Percentiles rank a stretch among this genome's conserved stretches.
These are phyloP conservation scores for Tolypocladium tundrense DNA, from an alignment of 2,329 filamentous ascomycete genomes.

Conservation along the genomic window DNA sequence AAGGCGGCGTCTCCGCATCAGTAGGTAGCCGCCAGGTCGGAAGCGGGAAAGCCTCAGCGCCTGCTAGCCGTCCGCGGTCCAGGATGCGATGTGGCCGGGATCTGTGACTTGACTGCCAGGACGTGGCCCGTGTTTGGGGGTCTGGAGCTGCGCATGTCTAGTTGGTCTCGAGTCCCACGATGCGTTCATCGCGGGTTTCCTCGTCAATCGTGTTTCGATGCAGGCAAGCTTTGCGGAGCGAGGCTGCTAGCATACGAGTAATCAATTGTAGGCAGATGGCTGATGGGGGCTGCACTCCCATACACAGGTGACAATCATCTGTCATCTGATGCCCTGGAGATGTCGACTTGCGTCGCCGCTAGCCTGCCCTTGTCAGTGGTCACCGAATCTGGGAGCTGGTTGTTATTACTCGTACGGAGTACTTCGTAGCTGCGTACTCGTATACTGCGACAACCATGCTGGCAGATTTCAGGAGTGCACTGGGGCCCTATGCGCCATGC, in stretches of 20 bases:
- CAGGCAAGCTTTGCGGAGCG: background rate
- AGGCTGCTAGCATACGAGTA: background rate
- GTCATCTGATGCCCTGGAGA: background rate
- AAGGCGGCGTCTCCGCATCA: background rate
- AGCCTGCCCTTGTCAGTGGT: background rate
- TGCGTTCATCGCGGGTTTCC: background rate
- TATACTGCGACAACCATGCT: background rate
- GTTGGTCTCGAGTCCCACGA: background rate
- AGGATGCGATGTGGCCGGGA: background rate
- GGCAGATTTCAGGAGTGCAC: background rate
- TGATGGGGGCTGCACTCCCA: background rate
- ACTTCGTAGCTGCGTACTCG: too few species aligned
- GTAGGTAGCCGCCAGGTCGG: background rate
- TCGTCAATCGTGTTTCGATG: background rate
- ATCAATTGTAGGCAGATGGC: background rate
- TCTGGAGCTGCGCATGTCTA: background rate
- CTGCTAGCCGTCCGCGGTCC: background rate
- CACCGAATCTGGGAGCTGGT: background rate
- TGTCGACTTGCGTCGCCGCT: background rate
- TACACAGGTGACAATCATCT: background rate
- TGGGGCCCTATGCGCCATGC: background rate
- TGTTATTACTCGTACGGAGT: background rate
- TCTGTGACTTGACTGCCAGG: background rate
- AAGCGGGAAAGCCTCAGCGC: background rate
- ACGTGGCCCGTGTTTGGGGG: background rate